Conservation (phyloP, 345 rosid species). For the Raphanus raphanistrum region DNA sequence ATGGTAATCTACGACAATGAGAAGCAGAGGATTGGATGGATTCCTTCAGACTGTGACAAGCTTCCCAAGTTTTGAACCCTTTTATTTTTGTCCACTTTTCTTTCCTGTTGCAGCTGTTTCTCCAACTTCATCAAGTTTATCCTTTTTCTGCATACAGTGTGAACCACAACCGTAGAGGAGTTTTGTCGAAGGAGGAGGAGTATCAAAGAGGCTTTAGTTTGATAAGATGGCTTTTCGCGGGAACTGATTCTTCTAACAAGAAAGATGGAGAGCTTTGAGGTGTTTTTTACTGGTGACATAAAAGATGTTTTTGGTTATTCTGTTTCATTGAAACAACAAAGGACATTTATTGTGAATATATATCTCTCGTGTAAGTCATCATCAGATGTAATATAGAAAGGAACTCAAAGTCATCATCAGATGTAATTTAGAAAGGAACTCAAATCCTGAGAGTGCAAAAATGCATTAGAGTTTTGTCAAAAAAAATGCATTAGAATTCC, state of each 20-base stretch:
- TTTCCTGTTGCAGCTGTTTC: slow-evolving; percentile 14
- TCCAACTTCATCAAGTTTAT: not conserved
- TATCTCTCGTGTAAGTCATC: too few species aligned
- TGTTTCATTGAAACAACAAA: slow-evolving; percentile 8
- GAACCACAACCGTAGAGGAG: slow-evolving; percentile 45
- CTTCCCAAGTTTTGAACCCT: slow-evolving; percentile 60
- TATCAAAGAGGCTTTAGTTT: slow-evolving; percentile 44
- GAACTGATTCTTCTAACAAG: slow-evolving; percentile 30
- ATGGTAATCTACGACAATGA: slow-evolving; percentile 79
- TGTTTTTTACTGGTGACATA: not conserved
- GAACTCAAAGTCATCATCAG: too few species aligned
- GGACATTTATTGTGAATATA: too few species aligned
- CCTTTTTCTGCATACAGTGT: slow-evolving; percentile 47
- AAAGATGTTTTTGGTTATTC: slow-evolving; percentile 29
- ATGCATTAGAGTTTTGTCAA: too few species aligned
- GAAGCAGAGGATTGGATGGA: slow-evolving; percentile 74
- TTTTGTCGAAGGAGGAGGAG: slow-evolving; percentile 40
- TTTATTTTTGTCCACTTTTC: slow-evolving; percentile 19
- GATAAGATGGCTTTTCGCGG: slow-evolving; percentile 36
- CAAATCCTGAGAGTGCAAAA: too few species aligned
- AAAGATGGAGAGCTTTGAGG: slow-evolving; percentile 37
- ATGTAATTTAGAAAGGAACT: too few species aligned
- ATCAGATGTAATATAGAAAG: too few species aligned
- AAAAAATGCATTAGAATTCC: too few species aligned
- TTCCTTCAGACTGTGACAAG: slow-evolving; percentile 51